A percentile compares a stretch with the other conserved stretches of the same genome.
These are phyloP conservation scores for Geotrichum aggregatum DNA, from an alignment of 1,139 yeast species.

Conservation along the genomic window DNA sequence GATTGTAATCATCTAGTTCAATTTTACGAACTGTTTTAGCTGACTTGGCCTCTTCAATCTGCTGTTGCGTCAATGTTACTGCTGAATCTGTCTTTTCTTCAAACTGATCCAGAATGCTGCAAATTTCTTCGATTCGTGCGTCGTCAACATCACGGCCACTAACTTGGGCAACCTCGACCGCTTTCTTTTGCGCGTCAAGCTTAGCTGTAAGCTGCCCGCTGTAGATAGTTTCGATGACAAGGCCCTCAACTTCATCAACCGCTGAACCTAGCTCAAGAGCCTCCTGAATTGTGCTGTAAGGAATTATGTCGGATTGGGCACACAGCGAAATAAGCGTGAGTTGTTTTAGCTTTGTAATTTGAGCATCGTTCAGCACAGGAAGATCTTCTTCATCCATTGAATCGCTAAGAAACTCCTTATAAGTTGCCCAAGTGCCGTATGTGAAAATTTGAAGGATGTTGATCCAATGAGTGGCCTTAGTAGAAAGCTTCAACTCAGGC, in stretches of 20 bases:
- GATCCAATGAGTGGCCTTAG: constrained; percentile 19
- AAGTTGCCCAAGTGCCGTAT: constrained; percentile 27
- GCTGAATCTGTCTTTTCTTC: constrained; percentile 6
- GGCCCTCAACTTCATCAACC: constrained; percentile 25
- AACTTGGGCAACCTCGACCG: constrained; percentile 26
- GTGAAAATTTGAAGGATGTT: constrained; percentile 25
- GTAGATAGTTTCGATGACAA: constrained; percentile 30
- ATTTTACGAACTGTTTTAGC: neutral
- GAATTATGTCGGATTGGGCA: constrained; percentile 20
- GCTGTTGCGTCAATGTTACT: constrained; percentile 5
- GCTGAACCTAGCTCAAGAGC: constrained; percentile 22
- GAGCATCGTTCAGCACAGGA: constrained; percentile 21
- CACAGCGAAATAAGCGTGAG: constrained; percentile 27
- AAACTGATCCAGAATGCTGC: constrained; percentile 14
- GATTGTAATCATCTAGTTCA: constrained; percentile 7
- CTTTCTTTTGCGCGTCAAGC: constrained; percentile 28
- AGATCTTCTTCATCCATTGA: constrained; percentile 10
- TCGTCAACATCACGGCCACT: constrained; percentile 27
- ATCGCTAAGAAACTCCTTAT: constrained; percentile 10
- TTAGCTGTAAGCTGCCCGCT: constrained; percentile 29
- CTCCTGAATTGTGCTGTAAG: constrained; percentile 20
- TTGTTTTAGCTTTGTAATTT: constrained; percentile 26
- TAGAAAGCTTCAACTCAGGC: constrained; percentile 9
- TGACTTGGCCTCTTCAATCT: constrained; percentile 4
- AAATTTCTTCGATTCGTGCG: constrained; percentile 24